Evolutionary conservation across 2,329 filamentous ascomycete genomes (phyloP), one percentile per base, ranked within the genome.

Genomic region (Colletotrichum sp.): DNA sequence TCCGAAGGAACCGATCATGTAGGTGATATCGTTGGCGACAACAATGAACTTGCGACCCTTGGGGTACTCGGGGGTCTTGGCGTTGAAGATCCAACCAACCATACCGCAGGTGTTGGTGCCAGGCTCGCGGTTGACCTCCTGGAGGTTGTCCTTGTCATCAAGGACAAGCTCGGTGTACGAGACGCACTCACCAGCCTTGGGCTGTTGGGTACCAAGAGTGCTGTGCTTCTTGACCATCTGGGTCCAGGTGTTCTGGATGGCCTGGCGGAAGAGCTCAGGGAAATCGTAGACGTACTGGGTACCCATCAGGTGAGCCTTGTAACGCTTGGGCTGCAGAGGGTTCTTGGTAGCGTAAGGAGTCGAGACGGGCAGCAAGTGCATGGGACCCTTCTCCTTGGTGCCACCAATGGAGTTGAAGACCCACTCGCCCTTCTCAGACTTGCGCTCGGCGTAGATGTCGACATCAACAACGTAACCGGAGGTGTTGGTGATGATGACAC

Each of bases 271-370:
- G 65, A 99, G 93, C 90, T 99, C 97, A 34, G 97, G 97, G 94
- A 99, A 99, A 87, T 99, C 97, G 85, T 99, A 99, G 71, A 99
- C 97, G 84, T 98, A 99, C 87, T 99, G 97, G 32, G 97, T 99
- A 79, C 97, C 97, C 96, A 99, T 98, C 77, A 99, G 89, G 85
- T 99, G 97, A 80, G 97, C 97, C 93, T 98, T 98, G 93, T 99
- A 99, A 81, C 97, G 93, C 93, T 99, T 99, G 78, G 97, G 97
- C 88, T 99, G 97, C 77, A 99, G 91, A 90, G 96, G 98, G 87
- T 98, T 98, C 93, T 99, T 99, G 83, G 96, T 98, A 49, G 96
- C 94, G 86, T 99, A 99, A 26, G 97, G 96, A 5, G 96, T 96
- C 60, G 93, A 95, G 79, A 99, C 96, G 7, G 96, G 93, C 83